Conservation (phyloP, 1,139 yeast species). For the Kurtzmaniella quercitrusa region DNA sequence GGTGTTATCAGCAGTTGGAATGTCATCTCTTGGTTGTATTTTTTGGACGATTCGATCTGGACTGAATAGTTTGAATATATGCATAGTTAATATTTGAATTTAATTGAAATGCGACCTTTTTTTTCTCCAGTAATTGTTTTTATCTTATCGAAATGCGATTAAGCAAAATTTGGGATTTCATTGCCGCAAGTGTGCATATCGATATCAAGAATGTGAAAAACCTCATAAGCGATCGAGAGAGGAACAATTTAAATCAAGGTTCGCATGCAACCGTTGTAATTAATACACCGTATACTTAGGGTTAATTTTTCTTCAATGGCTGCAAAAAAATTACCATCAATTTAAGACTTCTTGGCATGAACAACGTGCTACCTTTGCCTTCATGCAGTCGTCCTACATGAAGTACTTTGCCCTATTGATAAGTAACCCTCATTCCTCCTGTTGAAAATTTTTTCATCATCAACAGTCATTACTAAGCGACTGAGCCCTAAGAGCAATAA, state of each 20-base stretch:
- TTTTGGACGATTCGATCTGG: slow-evolving; percentile 72
- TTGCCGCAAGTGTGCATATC: neutral
- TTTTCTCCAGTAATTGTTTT: too few species aligned
- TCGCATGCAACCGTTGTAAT: too few species aligned
- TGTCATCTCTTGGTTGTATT: slow-evolving; percentile 83
- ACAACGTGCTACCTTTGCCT: neutral
- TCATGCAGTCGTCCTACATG: neutral
- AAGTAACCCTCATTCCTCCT: neutral
- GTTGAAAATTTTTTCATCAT: neutral
- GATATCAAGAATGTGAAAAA: neutral
- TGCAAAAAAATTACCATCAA: too few species aligned
- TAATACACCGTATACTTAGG: too few species aligned
- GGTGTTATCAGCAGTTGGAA: slow-evolving; percentile 89
- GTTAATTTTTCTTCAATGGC: too few species aligned
- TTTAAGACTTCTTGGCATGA: neutral
- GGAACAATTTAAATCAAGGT: too few species aligned
- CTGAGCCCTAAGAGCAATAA: neutral
- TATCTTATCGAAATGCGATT: too few species aligned
- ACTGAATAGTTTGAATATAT: neutral
- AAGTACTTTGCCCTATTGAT: neutral
- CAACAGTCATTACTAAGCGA: neutral
- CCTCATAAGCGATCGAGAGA: too few species aligned
- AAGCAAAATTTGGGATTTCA: neutral
- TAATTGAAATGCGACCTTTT: too few species aligned
- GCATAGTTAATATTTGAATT: too few species aligned